A percentile compares a stretch with the other conserved stretches of the same genome.
Evolutionary conservation across 768 basidiomycete species (phyloP).

Genomic region (Boletus tylopilopsis): DNA sequence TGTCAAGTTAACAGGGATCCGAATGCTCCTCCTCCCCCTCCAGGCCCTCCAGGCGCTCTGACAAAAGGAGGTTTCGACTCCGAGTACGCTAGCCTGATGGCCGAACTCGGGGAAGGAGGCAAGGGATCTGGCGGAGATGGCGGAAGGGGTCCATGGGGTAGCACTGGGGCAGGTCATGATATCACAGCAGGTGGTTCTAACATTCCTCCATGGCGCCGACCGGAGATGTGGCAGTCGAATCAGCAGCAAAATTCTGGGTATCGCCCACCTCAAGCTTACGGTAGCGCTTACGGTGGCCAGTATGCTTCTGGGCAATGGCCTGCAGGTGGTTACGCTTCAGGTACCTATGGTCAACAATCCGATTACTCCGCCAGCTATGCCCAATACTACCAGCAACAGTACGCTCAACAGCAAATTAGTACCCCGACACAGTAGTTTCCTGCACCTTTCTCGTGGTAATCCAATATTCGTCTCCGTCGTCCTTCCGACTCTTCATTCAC

Average conservation of each 20-base stretch:
- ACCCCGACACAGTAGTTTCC: slow-evolving; percentile 33
- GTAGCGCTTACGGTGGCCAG: slow-evolving; percentile 41
- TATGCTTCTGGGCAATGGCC: slow-evolving; percentile 42
- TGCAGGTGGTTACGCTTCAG: slow-evolving; percentile 31
- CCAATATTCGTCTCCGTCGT: slow-evolving; percentile 17
- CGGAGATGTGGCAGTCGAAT: slow-evolving; percentile 76
- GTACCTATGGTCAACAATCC: slow-evolving; percentile 41
- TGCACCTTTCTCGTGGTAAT: slow-evolving; percentile 23
- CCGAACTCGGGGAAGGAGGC: slow-evolving; percentile 88
- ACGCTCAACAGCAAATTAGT: slow-evolving; percentile 68
- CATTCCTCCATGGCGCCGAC: slow-evolving; percentile 88
- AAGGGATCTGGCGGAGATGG: slow-evolving; percentile 53
- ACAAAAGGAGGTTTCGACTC: slow-evolving; percentile 88
- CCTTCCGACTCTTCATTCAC: slow-evolving; percentile 15
- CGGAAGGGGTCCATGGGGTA: slow-evolving; percentile 56
- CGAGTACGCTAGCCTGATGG: slow-evolving; percentile 97
- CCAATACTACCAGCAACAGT: slow-evolving; percentile 86
- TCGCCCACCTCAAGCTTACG: slow-evolving; percentile 64
- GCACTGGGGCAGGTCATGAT: slow-evolving; percentile 58
- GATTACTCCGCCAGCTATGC: slow-evolving; percentile 79
- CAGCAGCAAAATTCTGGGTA: slow-evolving; percentile 55
- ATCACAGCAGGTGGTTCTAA: slow-evolving; percentile 64
- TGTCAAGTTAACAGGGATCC: slow-evolving; percentile 93
- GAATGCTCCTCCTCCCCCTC: slow-evolving; percentile 57
- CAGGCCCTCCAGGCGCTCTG: slow-evolving; percentile 32